Evolutionary conservation across 106 monocot species (phyloP), one percentile per base, ranked within the genome.

Genomic region (Hemerocallis citrina): DNA sequence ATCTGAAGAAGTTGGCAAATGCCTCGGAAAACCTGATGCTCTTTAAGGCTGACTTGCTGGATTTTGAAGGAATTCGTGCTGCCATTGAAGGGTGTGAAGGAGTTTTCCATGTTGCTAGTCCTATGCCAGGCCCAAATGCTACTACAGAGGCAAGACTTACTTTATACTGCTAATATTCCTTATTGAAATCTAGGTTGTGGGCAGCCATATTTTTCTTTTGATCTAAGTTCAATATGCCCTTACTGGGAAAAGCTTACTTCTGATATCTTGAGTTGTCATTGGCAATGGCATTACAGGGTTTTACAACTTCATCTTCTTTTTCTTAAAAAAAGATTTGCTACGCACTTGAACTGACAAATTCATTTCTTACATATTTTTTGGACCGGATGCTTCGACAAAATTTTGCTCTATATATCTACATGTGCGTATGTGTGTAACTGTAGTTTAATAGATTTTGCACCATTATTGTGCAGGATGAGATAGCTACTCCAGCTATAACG

Each of bases 101-200:
- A 52, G 85, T 94, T 28, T 86, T 94, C 59, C 89, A 89, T 66
- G 69, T 86, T 16, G 94, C 94, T 6, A 75, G 89, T 61, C 94
- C 85, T 30, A 75, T 85, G 48, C 81, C 74, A 23, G 1, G 63
- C 14, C 13, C 35, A 5, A 68, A 76, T 72, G 3, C 72, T 59
- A 75, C 85, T 57, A 88, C 85, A 2, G 85, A 89, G 89, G 92
- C 55, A 76, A 59, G 57, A n/a, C 2, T 25, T 50, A 22, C 3
- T 21, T 3, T 21, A 48, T n/a, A n/a, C n/a, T n/a, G 17, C 2
- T 48, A 21, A 48, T 48, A 52, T 52, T 52, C 28, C n/a, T n/a
- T n/a, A n/a, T n/a, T n/a, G n/a, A n/a, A n/a, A n/a, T n/a, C n/a
- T n/a, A n/a, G n/a, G n/a, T n/a, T n/a, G n/a, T n/a, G n/a, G n/a